phyloP scores from a whole-genome alignment of 805 yeast species.

The Candida ipomoeae region DNA sequence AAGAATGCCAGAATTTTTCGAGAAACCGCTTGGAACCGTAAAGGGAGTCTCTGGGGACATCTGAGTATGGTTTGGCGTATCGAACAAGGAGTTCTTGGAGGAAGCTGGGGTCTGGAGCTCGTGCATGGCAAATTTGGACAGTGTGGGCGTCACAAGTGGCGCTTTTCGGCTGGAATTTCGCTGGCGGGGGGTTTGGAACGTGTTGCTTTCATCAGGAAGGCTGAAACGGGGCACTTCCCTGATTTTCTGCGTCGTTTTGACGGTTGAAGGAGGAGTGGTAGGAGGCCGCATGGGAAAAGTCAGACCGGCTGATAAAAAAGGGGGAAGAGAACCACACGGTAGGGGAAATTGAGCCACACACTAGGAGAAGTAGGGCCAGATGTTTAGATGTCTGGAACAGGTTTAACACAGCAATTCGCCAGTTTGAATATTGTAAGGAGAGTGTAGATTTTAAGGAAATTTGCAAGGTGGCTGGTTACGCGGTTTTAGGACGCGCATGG shows the following conservation, averaged over 20 bases:
- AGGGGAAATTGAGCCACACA: no score
- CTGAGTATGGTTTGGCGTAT: constrained; percentile 1
- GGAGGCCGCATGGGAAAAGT: not conserved
- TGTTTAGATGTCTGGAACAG: no score
- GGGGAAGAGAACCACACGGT: not conserved
- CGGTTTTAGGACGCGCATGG: not conserved
- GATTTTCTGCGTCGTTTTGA: not conserved
- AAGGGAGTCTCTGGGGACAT: not conserved
- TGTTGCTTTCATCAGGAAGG: not conserved
- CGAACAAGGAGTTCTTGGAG: not conserved
- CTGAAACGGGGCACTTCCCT: not conserved
- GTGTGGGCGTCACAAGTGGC: not conserved
- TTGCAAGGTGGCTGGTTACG: constrained; percentile 9
- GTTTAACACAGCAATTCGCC: not conserved
- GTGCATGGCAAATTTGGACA: not conserved
- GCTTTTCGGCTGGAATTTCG: not conserved
- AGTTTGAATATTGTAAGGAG: not conserved
- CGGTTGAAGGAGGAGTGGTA: constrained; percentile 1
- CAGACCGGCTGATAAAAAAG: not conserved
- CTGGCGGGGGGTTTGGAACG: not conserved
- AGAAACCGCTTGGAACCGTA: not conserved
- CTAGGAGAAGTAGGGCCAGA: no score
- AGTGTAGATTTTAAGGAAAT: not conserved
- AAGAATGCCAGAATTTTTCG: not conserved
- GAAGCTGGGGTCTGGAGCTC: constrained; percentile 15